These are phyloP conservation scores for Biscogniauxia mediterranea DNA, from an alignment of 2,329 filamentous ascomycete genomes.

Conservation along the genomic window DNA sequence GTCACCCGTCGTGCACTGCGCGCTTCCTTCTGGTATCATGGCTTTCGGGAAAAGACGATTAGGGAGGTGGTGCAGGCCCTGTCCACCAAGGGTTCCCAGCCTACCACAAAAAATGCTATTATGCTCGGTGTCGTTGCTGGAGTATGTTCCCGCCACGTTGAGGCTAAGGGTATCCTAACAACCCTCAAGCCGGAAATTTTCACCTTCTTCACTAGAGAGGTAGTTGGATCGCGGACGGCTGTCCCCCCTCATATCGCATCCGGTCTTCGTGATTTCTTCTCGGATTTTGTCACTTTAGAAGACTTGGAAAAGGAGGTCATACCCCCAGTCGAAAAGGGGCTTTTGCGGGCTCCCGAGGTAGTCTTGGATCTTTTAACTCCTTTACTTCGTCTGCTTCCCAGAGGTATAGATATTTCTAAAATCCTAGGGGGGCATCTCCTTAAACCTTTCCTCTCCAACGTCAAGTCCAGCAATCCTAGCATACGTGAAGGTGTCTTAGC, in stretches of 20 bases:
- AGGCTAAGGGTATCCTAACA: constrained; percentile 61
- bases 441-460: constrained; percentile 84
- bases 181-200: constrained; percentile 70
- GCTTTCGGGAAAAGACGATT: constrained; percentile 60
- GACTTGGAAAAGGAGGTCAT: constrained; percentile 76
- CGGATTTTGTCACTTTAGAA: constrained; percentile 66
- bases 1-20: constrained; percentile 79
- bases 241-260: constrained; percentile 70
- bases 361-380: constrained; percentile 77
- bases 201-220: constrained; percentile 80
- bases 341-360: constrained; percentile 87
- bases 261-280: constrained; percentile 80
- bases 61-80: constrained; percentile 63
- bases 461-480: constrained; percentile 81
- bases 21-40: constrained; percentile 62
- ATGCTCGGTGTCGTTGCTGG: constrained; percentile 85
- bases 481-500: constrained; percentile 75
- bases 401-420: constrained; percentile 72
- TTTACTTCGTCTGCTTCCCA: constrained; percentile 68
- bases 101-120: constrained; percentile 68
- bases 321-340: constrained; percentile 81
- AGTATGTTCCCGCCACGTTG: constrained; percentile 71
- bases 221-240: constrained; percentile 73
- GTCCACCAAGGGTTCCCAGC: constrained; percentile 63
- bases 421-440: constrained; percentile 69